These are phyloP conservation scores for Ustilago trichophora DNA, from an alignment of 1,284 basidiomycete genomes.

Conservation along the genomic window DNA sequence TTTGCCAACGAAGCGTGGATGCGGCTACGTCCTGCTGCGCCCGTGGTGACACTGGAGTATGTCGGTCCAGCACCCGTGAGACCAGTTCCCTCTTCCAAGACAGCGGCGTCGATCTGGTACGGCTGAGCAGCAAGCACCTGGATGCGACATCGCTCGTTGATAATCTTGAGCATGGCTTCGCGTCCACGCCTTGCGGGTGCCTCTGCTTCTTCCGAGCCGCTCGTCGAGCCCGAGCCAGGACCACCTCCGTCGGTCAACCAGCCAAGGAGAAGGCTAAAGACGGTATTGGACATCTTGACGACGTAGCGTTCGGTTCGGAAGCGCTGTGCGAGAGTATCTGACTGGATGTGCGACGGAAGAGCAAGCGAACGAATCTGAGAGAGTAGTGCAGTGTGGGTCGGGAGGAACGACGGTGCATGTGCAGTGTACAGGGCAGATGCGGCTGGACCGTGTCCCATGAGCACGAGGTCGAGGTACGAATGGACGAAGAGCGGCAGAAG, in stretches of 20 bases:
- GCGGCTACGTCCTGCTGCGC: slow-evolving; percentile 27
- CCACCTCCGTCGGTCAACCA: slow-evolving; percentile 95
- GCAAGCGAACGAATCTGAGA: slow-evolving; percentile 84
- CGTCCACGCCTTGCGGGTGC: slow-evolving; percentile 69
- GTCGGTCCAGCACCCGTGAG: slow-evolving; percentile 60
- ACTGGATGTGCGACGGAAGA: slow-evolving; percentile 80
- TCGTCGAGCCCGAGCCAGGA: slow-evolving; percentile 82
- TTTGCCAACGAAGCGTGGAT: slow-evolving; percentile 40
- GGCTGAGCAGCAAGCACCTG: slow-evolving; percentile 69
- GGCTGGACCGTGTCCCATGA: slow-evolving; percentile 86
- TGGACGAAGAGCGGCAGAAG: slow-evolving; percentile 96
- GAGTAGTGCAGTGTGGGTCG: slow-evolving; percentile 77
- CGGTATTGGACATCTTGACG: slow-evolving; percentile 87
- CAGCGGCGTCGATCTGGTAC: slow-evolving; percentile 57
- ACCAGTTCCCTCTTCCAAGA: slow-evolving; percentile 64
- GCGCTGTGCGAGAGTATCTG: slow-evolving; percentile 82
- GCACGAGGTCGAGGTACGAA: slow-evolving; percentile 93
- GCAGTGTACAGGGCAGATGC: slow-evolving; percentile 76
- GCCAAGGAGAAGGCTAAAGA: slow-evolving; percentile 88
- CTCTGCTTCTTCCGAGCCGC: slow-evolving; percentile 74
- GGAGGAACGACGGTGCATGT: slow-evolving; percentile 77
- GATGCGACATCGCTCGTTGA: slow-evolving; percentile 90
- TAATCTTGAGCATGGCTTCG: slow-evolving; percentile 85
- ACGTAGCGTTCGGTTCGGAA: slow-evolving; percentile 91
- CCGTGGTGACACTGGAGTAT: slow-evolving; percentile 33